phyloP scores from a whole-genome alignment of 2,329 filamentous ascomycete species.

The Diaporthe batatas region DNA sequence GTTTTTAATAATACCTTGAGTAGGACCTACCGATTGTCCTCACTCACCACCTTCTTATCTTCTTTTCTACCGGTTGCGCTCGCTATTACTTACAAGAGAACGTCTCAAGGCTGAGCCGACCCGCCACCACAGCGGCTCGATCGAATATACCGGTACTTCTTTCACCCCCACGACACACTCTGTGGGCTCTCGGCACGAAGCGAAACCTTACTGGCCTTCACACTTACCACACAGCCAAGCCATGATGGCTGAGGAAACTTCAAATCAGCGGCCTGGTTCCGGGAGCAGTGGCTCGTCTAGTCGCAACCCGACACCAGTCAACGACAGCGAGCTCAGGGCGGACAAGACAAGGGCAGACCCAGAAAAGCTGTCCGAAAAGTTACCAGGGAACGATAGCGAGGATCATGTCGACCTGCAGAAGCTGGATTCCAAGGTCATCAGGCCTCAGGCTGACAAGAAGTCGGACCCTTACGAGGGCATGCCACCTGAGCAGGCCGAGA shows the following conservation, averaged over 20 bases:
- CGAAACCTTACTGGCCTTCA: neutral
- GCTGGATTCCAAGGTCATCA: conserved; percentile 58
- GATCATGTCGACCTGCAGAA: conserved; percentile 51
- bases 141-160: too few species aligned
- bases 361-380: conserved; percentile 2
- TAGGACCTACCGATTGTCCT: conserved; percentile 1
- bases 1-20: conserved; percentile 12
- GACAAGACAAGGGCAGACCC: neutral
- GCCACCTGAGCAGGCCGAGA: conserved; percentile 72
- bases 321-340: conserved; percentile 13
- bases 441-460: conserved; percentile 56
- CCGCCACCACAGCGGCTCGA: neutral
- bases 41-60: neutral
- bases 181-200: neutral
- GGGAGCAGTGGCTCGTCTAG: neutral
- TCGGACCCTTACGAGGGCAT: conserved; percentile 73
- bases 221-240: conserved; percentile 21
- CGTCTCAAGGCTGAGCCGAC: neutral
- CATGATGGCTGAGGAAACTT: conserved; percentile 36
- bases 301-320: neutral
- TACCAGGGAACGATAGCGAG: conserved; percentile 18
- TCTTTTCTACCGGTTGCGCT: neutral
- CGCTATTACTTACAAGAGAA: neutral
- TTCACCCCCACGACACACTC: neutral
- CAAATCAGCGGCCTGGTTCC: conserved; percentile 10